These are phyloP conservation scores for Sextonia rubra DNA, from an alignment of 164 flowering plant species.

Conservation along the genomic window DNA sequence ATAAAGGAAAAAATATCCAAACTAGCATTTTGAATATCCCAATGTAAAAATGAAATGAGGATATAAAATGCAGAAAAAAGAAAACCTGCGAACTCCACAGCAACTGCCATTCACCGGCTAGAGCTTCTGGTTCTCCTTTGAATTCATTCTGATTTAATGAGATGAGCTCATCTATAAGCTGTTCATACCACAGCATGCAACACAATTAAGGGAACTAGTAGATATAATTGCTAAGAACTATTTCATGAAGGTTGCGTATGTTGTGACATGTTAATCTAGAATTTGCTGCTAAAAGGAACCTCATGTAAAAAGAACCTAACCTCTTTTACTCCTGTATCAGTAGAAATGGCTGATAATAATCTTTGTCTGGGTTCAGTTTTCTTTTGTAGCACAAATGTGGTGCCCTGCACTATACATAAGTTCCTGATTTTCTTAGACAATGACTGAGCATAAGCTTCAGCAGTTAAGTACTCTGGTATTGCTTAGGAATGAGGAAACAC, in stretches of 20 bases:
- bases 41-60: background rate
- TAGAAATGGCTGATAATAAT: slow-evolving; percentile 63
- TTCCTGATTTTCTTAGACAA: slow-evolving; percentile 24
- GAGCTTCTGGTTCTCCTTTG: slow-evolving; percentile 44
- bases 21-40: background rate
- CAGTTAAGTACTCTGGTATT: background rate
- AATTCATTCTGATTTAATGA: slow-evolving; percentile 24
- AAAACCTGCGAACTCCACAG: slow-evolving; percentile 90
- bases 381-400: slow-evolving; percentile 96
- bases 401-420: slow-evolving; percentile 87
- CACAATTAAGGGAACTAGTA: background rate
- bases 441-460: background rate
- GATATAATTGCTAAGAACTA: background rate
- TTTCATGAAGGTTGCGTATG: background rate
- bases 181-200: slow-evolving; percentile 11
- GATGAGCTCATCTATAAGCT: slow-evolving; percentile 74
- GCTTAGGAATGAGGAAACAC: background rate
- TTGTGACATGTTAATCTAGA: background rate
- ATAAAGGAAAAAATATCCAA: background rate
- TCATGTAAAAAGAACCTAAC: slow-evolving; percentile 24
- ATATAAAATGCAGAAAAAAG: background rate
- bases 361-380: slow-evolving; percentile 72
- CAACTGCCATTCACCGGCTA: slow-evolving; percentile 81
- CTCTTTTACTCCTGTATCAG: slow-evolving; percentile 49
- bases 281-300: background rate